Base-by-base conservation (phyloP, 306 rosid species). In the Lagenaria siceraria region DNA sequence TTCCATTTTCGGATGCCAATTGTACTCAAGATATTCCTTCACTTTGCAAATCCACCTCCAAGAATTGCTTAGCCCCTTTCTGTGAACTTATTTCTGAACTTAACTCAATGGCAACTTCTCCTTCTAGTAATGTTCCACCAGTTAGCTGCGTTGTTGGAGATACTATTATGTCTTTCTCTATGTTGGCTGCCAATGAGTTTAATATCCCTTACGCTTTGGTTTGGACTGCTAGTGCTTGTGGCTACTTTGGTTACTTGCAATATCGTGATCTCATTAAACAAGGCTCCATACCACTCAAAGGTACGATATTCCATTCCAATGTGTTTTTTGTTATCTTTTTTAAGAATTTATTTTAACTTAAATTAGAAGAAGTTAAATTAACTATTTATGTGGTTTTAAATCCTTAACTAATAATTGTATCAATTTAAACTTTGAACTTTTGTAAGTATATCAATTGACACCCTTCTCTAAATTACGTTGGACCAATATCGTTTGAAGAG, bases 141-240 rank as follows among this genome's bases (percentile, higher is more conserved):
- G 85, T 88, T 1, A 83, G 80, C 31, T 87, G 87, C 36, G 58
- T 88, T 10, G 85, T 90, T 38, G 78, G 88, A 0, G 89, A 90
- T 25, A 86, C 87, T 7, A 7, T 0, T 31, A 81, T 84, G 89
- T 77, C 75, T 14, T 90, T 90, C 74, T 84, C 89, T 19, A 19
- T 82, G 4, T 85, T 81, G 3, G 91, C 88, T 25, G 91, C 93
- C 0, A 8, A 73, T 0, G 83, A 88, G 18, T 76, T 88, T 25
- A 81, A 80, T 2, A 74, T 90, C 7, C 91, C 91, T 0, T 81
- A 77, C 6, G 91, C 86, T 15, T 49, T 85, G 0, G 80, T 90
- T n/a, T 88, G 92, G 92, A 87, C 93, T 0, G 36, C 83, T 0
- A 84, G 90, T 43, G 84, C 90, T 0, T 90, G 93, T 80, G 90